A percentile compares a stretch with the other conserved stretches of the same genome.
phyloP scores from a whole-genome alignment of 1,139 yeast species.

The Sugiyamaella xylanicola region DNA sequence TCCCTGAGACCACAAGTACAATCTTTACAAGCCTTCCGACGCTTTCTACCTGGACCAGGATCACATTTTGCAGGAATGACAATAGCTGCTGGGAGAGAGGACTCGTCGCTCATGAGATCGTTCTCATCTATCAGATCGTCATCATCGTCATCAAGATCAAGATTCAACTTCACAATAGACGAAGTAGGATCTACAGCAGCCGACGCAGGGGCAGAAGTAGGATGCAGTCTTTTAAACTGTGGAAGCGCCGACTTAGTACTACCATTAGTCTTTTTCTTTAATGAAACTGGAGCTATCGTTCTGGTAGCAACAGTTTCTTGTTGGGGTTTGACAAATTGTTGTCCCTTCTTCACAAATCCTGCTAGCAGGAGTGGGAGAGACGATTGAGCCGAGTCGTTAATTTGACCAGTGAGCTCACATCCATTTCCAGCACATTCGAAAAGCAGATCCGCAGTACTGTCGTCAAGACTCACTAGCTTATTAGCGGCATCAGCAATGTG shows the following conservation, averaged over 20 bases:
- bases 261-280: constrained; percentile 19
- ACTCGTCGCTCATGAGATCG: constrained; percentile 49
- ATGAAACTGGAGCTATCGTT: constrained; percentile 20
- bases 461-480: constrained; percentile 49
- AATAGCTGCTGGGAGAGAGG: constrained; percentile 43
- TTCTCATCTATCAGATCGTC: constrained; percentile 51
- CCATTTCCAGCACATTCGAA: constrained; percentile 48
- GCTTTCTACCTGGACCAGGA: constrained; percentile 53
- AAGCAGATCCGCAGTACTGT: constrained; percentile 48
- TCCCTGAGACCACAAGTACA: constrained; percentile 97
- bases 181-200: neutral
- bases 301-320: constrained; percentile 39
- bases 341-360: constrained; percentile 58
- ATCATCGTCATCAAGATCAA: constrained; percentile 51
- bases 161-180: constrained; percentile 37
- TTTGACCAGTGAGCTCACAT: constrained; percentile 56
- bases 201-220: neutral
- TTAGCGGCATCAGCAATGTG: constrained; percentile 54
- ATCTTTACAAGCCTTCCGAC: constrained; percentile 80
- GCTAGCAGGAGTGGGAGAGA: constrained; percentile 61
- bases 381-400: constrained; percentile 47
- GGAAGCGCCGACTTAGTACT: constrained; percentile 22
- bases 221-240: constrained; percentile 29
- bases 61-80: constrained; percentile 47
- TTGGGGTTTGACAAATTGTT: constrained; percentile 46